These are phyloP conservation scores for Ocimum tenuiflorum DNA, from an alignment of 257 asterid genomes.

Conservation along the genomic window DNA sequence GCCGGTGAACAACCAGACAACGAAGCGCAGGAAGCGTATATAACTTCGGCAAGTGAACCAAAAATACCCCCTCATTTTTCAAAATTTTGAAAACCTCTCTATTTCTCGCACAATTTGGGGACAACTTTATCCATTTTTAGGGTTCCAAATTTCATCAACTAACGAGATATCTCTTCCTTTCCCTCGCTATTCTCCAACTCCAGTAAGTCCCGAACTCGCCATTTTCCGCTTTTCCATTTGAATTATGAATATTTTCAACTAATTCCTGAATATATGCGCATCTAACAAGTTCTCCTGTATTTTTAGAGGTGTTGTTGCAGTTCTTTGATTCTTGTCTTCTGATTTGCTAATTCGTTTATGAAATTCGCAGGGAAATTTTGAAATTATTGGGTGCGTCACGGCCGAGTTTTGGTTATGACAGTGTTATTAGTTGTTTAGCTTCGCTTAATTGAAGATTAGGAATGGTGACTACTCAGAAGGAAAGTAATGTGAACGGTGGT, in stretches of 20 bases:
- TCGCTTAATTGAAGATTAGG: slow-evolving; percentile 22
- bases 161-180: too few relatives aligned
- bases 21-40: not conserved
- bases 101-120: slow-evolving; percentile 14
- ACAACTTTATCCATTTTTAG: too few relatives aligned
- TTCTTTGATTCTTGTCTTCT: not conserved
- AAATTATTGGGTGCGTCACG: slow-evolving; percentile 15
- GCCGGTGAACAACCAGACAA: slow-evolving; percentile 11
- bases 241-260: slow-evolving; percentile 9
- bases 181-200: too few relatives aligned
- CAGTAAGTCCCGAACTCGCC: too few relatives aligned
- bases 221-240: too few relatives aligned
- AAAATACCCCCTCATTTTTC: slow-evolving; percentile 31
- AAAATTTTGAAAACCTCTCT: slow-evolving; percentile 32
- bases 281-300: too few relatives aligned
- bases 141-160: too few relatives aligned
- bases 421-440: slow-evolving; percentile 14
- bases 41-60: not conserved
- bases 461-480: slow-evolving; percentile 40
- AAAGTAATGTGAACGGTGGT: slow-evolving; percentile 27
- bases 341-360: too few relatives aligned
- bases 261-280: not conserved
- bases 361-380: slow-evolving; percentile 25
- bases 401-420: slow-evolving; percentile 21
- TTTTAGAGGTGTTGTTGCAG: too few relatives aligned